These are phyloP conservation scores for Aspergillus texensis DNA, from an alignment of 2,329 filamentous ascomycete species.

Conservation along the genomic window DNA sequence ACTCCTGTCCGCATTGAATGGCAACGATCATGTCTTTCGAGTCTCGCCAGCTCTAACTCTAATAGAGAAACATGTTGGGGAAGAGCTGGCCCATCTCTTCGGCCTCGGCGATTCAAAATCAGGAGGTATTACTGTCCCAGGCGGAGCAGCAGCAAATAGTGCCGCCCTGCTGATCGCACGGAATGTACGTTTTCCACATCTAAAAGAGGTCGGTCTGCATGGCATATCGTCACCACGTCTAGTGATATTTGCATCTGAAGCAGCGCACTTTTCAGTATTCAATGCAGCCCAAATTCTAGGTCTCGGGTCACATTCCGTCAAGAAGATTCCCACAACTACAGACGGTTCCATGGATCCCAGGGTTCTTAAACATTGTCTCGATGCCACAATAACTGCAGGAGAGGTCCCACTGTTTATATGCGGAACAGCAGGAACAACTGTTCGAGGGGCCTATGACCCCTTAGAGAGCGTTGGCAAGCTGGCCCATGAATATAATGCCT, in stretches of 20 bases:
- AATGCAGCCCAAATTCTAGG: neutral
- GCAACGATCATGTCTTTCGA: neutral
- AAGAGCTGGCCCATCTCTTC: conserved; percentile 1
- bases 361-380: neutral
- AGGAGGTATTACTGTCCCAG: neutral
- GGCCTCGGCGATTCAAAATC: neutral
- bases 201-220: neutral
- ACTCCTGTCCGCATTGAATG: neutral
- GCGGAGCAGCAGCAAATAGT: neutral
- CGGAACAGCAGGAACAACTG: neutral
- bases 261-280: neutral
- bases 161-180: neutral
- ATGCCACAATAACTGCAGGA: neutral
- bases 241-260: neutral
- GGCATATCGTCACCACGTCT: neutral
- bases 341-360: neutral
- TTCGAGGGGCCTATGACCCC: conserved; percentile 1
- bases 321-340: neutral
- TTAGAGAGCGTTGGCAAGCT: neutral
- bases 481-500: conserved; percentile 1
- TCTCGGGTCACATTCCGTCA: neutral
- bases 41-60: neutral
- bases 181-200: neutral
- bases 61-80: neutral
- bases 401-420: neutral